Evolutionary conservation across 140 eudicot genomes (phyloP).

Genomic region (Oenanthe javanica): DNA sequence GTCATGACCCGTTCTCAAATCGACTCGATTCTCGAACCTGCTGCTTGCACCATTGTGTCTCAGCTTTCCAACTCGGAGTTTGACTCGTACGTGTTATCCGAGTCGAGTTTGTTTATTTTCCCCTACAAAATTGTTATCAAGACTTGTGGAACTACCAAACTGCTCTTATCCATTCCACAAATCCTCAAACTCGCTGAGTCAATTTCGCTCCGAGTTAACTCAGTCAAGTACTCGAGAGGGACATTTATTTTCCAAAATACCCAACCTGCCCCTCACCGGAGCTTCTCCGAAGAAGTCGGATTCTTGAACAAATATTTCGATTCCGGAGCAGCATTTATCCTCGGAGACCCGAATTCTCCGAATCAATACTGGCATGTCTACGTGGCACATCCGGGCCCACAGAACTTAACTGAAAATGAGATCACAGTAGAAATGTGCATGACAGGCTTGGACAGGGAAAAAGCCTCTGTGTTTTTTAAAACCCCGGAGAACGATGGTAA

Average conservation of each 20-base stretch:
- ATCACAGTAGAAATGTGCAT: constrained; percentile 35
- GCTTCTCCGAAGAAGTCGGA: constrained; percentile 38
- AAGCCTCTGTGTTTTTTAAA: constrained; percentile 31
- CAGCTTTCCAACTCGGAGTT: constrained; percentile 31
- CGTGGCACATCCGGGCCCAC: constrained; percentile 16
- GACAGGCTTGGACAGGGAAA: constrained; percentile 30
- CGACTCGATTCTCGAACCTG: constrained; percentile 30
- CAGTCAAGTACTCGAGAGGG: constrained; percentile 37
- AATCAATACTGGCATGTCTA: constrained; percentile 32
- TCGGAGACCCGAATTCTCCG: constrained; percentile 21
- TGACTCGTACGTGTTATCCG: constrained; percentile 47
- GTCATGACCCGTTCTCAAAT: constrained; percentile 30
- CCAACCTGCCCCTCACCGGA: constrained; percentile 40
- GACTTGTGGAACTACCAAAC: constrained; percentile 42
- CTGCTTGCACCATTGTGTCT: constrained; percentile 40
- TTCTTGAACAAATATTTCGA: constrained; percentile 20
- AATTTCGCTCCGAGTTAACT: constrained; percentile 22
- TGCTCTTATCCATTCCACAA: constrained; percentile 26
- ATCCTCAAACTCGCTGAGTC: constrained; percentile 33
- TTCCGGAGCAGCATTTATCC: constrained; percentile 21
- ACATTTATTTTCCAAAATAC: constrained; percentile 29
- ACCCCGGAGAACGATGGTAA: neutral
- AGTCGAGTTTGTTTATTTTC: constrained; percentile 38
- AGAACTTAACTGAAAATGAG: neutral
- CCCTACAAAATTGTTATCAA: constrained; percentile 31